These are phyloP conservation scores for Piloderma croceum DNA, from an alignment of 768 basidiomycete genomes.

Conservation along the genomic window DNA sequence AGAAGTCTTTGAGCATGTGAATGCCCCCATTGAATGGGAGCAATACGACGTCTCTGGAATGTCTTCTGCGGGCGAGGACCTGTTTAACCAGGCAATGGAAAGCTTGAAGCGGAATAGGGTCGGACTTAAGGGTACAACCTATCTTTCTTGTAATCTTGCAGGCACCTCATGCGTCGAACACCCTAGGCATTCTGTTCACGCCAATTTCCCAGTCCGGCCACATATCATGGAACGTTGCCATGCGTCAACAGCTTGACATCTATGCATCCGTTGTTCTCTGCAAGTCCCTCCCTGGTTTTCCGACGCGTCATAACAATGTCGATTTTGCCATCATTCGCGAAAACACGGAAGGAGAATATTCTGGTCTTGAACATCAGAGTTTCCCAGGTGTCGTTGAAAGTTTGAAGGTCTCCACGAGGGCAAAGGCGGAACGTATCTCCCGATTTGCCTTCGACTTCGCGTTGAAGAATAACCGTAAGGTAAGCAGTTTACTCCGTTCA, in stretches of 20 bases:
- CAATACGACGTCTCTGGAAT: conserved; percentile 97
- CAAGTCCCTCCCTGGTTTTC: conserved; percentile 94
- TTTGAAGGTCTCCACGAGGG: conserved; percentile 92
- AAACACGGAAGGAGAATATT: conserved; percentile 99
- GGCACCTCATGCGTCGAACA: conserved; percentile 6
- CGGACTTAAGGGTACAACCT: conserved; percentile 83
- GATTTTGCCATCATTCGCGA: conserved; percentile 99
- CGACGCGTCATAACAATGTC: conserved; percentile 93
- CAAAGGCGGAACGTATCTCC: conserved; percentile 93
- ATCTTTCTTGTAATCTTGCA: conserved; percentile 2
- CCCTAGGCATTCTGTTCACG: conserved; percentile 92
- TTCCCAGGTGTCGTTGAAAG: conserved; percentile 98
- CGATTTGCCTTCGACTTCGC: conserved; percentile 99
- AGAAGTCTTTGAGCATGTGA: conserved; percentile 95
- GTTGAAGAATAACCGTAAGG: conserved; percentile 97
- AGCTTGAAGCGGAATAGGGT: conserved; percentile 96
- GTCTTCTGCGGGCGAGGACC: conserved; percentile 87
- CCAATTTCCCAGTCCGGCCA: conserved; percentile 95
- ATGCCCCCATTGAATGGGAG: conserved; percentile 99
- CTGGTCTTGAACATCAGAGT: conserved; percentile 95
- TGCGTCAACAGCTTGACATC: conserved; percentile 99
- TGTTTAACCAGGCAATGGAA: conserved; percentile 98
- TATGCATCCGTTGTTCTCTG: conserved; percentile 98
- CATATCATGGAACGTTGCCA: conserved; percentile 99
- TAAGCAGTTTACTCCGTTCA: conserved; percentile 22